Evolutionary conservation across 768 basidiomycete species (phyloP).

Genomic region (Royoungia palumana): DNA sequence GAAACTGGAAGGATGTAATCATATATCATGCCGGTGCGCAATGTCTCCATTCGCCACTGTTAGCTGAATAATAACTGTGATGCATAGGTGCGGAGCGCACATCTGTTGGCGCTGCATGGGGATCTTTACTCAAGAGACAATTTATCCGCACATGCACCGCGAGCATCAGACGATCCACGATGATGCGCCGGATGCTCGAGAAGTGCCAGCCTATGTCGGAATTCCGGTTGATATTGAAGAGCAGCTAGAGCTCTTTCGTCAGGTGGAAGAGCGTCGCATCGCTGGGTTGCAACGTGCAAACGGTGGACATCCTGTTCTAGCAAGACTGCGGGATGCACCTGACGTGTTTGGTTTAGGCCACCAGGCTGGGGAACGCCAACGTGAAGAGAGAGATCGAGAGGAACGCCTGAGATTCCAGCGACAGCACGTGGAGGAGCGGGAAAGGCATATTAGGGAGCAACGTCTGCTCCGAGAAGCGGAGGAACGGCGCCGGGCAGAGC

Average conservation of each 20-base stretch:
- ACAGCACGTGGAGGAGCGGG: not conserved
- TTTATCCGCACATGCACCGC: slow-evolving; percentile 39
- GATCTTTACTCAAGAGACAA: slow-evolving; percentile 30
- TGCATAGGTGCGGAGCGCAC: slow-evolving; percentile 61
- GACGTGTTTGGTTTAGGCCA: not conserved
- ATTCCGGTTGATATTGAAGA: slow-evolving; percentile 18
- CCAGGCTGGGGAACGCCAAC: not conserved
- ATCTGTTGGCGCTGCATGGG: slow-evolving; percentile 68
- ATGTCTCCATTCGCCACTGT: not conserved
- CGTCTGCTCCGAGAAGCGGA: slow-evolving; percentile 3
- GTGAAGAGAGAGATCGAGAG: not conserved
- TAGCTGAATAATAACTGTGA: too few species aligned
- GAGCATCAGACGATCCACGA: slow-evolving; percentile 33
- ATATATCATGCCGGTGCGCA: slow-evolving; percentile 58
- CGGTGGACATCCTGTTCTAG: not conserved
- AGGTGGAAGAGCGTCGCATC: slow-evolving; percentile 10
- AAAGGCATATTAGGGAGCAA: not conserved
- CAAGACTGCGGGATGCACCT: not conserved
- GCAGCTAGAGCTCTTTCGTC: slow-evolving; percentile 18
- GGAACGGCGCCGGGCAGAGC: slow-evolving; percentile 6
- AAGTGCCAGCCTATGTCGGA: slow-evolving; percentile 9
- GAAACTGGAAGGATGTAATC: slow-evolving; percentile 71
- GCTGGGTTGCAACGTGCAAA: not conserved
- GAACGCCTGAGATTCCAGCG: not conserved
- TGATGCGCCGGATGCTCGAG: slow-evolving; percentile 3